Percentiles rank a stretch among this genome's conserved stretches.
Evolutionary conservation across 1,284 basidiomycete genomes (phyloP).

Genomic region (Ceratobasidium sp.): DNA sequence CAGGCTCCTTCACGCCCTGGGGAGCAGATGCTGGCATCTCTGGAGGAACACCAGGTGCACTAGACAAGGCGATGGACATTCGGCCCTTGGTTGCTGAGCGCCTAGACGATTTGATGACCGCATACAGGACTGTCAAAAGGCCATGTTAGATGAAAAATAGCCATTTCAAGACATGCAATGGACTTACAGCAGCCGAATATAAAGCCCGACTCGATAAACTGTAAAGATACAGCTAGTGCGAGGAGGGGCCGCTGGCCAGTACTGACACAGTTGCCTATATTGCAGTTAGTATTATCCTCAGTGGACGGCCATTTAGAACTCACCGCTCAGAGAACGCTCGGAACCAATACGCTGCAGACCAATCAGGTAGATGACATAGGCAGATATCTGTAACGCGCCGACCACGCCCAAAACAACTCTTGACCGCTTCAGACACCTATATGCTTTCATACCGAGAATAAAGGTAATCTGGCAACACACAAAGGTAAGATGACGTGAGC

Average conservation of each 20-base stretch:
- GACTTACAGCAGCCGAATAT: constrained; percentile 69
- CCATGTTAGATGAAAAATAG: background rate
- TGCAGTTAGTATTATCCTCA: background rate
- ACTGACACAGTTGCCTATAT: constrained; percentile 57
- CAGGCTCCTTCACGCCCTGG: constrained; percentile 48
- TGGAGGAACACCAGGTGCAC: constrained; percentile 55
- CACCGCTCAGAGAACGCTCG: constrained; percentile 62
- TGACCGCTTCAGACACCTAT: constrained; percentile 70
- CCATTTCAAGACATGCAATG: background rate
- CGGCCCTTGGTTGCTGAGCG: constrained; percentile 65
- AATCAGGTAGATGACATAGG: constrained; percentile 58
- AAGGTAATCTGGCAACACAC: constrained; percentile 66
- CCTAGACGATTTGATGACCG: constrained; percentile 65
- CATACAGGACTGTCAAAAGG: constrained; percentile 61
- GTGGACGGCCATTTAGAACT: constrained; percentile 29
- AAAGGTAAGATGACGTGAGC: background rate
- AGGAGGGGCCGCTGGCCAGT: constrained; percentile 56
- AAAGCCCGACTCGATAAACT: constrained; percentile 66
- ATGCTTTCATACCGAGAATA: constrained; percentile 72
- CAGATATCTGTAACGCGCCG: constrained; percentile 58
- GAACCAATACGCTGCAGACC: constrained; percentile 58
- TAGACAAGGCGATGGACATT: constrained; percentile 64
- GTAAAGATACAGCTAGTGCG: constrained; percentile 62
- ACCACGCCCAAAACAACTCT: constrained; percentile 58
- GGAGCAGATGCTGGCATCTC: constrained; percentile 40